phyloP scores from a whole-genome alignment of 2,329 filamentous ascomycete species.

The Calycina herbarum region DNA sequence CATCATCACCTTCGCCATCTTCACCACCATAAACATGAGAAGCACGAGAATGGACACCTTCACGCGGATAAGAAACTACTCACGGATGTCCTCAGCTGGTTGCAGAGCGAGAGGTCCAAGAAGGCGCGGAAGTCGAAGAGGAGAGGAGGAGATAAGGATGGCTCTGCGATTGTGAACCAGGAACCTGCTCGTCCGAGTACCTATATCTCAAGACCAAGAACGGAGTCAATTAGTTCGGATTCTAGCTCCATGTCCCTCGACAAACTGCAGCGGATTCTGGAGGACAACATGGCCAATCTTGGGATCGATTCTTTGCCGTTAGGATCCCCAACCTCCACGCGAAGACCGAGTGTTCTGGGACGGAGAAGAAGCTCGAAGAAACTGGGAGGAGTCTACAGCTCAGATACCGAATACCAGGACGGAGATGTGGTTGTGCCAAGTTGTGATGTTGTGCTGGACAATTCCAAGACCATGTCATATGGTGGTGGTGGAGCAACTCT shows the following conservation, averaged over 20 bases:
- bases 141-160: constrained; percentile 26
- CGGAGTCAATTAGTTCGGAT: constrained; percentile 63
- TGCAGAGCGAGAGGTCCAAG: constrained; percentile 75
- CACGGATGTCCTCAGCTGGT: constrained; percentile 78
- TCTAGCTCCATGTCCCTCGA: constrained; percentile 74
- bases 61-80: constrained; percentile 56
- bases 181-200: constrained; percentile 17
- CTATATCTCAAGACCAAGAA: constrained; percentile 38
- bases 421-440: constrained; percentile 80
- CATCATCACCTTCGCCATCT: constrained; percentile 14
- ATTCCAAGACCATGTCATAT: constrained; percentile 84
- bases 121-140: constrained; percentile 55
- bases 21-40: constrained; percentile 20
- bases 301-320: constrained; percentile 30
- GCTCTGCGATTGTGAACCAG: not conserved
- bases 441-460: constrained; percentile 84
- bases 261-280: constrained; percentile 75
- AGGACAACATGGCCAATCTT: constrained; percentile 56
- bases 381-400: constrained; percentile 54
- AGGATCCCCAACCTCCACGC: not conserved
- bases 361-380: constrained; percentile 25
- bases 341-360: constrained; percentile 22
- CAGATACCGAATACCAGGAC: constrained; percentile 83
- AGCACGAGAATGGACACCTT: constrained; percentile 35
- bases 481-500: constrained; percentile 55